These are phyloP conservation scores for Ephemerocybe angulata DNA, from an alignment of 768 basidiomycete species.

Conservation along the genomic window DNA sequence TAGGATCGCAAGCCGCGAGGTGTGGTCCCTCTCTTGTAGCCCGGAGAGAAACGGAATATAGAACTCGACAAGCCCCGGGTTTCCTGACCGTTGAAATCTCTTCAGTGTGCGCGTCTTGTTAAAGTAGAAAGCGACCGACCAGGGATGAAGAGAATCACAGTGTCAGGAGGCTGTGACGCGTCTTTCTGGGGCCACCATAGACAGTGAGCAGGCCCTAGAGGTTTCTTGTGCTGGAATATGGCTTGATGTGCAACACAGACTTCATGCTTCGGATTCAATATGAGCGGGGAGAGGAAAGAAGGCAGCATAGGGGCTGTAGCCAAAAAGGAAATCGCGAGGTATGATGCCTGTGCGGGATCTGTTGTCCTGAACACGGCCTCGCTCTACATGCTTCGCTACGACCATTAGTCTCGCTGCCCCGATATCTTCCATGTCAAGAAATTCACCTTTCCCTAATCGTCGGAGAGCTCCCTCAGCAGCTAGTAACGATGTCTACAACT, in stretches of 20 bases:
- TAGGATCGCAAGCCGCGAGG: constrained; percentile 46
- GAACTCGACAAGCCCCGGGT: constrained; percentile 62
- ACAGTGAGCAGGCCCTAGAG: constrained; percentile 41
- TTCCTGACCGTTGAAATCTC: constrained; percentile 28
- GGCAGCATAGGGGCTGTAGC: constrained; percentile 22
- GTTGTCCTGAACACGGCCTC: background rate
- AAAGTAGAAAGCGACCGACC: constrained; percentile 24
- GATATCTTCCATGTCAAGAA: constrained; percentile 48
- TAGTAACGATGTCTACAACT: constrained; percentile 35
- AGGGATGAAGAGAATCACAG: constrained; percentile 47
- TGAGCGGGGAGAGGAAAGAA: constrained; percentile 25
- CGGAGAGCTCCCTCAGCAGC: constrained; percentile 46
- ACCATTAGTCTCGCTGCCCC: background rate
- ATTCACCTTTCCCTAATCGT: constrained; percentile 53
- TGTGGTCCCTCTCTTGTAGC: constrained; percentile 37
- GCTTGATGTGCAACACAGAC: constrained; percentile 22
- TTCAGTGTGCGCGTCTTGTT: background rate
- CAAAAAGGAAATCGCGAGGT: constrained; percentile 2
- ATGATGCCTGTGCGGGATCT: no score
- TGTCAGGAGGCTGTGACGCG: constrained; percentile 22
- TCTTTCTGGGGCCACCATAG: constrained; percentile 48
- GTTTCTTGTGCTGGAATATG: constrained; percentile 35
- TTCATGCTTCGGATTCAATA: constrained; percentile 11
- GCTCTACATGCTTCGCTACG: background rate
- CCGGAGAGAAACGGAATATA: constrained; percentile 62